Conservation (phyloP, 129 eudicot species). For the Flaveria brownii region DNA sequence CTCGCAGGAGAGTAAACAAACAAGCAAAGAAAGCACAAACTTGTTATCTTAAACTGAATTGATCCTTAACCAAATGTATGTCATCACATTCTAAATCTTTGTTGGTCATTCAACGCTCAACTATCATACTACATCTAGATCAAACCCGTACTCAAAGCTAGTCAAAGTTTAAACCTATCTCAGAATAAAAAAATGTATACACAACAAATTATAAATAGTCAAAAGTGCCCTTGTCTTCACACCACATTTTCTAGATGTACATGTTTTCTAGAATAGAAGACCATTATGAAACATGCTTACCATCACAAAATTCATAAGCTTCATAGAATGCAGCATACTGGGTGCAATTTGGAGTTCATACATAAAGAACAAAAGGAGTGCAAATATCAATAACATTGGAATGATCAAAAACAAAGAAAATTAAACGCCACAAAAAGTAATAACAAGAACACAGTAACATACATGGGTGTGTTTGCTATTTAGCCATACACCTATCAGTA, state of each 20-base stretch:
- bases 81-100: not conserved
- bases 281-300: constrained; percentile 5
- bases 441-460: not conserved
- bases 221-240: not conserved
- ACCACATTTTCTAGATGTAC: not conserved
- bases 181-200: not conserved
- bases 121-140: not conserved
- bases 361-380: constrained; percentile 6
- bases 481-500: constrained; percentile 10
- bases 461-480: not conserved
- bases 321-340: not conserved
- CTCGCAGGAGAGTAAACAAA: not conserved
- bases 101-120: not conserved
- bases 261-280: constrained; percentile 5
- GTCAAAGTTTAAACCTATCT: not conserved
- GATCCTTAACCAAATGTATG: not conserved
- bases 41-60: not conserved
- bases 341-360: not conserved
- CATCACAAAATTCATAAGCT: not conserved
- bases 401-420: constrained; percentile 15
- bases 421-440: not conserved
- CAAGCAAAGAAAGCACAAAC: not conserved
- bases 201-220: not conserved
- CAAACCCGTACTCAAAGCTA: not conserved
- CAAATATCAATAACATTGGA: constrained; percentile 3